These are phyloP conservation scores for Dactylellina parvicollis DNA, from an alignment of 2,329 filamentous ascomycete species.

Conservation along the genomic window DNA sequence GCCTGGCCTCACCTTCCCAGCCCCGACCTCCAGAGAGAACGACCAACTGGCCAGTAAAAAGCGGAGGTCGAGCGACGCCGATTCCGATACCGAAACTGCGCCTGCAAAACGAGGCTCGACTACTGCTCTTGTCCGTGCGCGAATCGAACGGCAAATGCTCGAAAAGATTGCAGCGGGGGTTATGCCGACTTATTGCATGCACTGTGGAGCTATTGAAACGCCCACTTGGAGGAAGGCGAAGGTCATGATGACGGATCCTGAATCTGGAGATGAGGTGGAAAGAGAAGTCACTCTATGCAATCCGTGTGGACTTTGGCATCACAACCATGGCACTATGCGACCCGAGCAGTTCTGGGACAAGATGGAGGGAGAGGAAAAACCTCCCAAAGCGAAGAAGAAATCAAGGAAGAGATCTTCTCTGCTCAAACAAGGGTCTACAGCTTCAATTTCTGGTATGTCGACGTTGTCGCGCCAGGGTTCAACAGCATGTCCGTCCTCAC, in stretches of 20 bases:
- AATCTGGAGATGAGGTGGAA: constrained; percentile 75
- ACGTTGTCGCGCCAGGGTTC: constrained; percentile 22
- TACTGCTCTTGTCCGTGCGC: constrained; percentile 54
- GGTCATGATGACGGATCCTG: constrained; percentile 61
- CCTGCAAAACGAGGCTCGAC: constrained; percentile 53
- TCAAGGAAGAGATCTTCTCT: constrained; percentile 47
- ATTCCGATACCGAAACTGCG: constrained; percentile 32
- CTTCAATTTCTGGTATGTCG: constrained; percentile 5
- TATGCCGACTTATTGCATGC: constrained; percentile 87
- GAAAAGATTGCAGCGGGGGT: constrained; percentile 76
- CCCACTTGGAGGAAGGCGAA: constrained; percentile 96
- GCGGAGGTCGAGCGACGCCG: constrained; percentile 44
- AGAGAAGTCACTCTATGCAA: constrained; percentile 85
- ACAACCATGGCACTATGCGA: constrained; percentile 84
- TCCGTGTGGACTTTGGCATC: constrained; percentile 93
- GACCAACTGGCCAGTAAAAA: constrained; percentile 22
- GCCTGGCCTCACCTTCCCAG: constrained; percentile 28
- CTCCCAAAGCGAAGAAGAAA: constrained; percentile 56
- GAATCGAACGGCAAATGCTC: constrained; percentile 51
- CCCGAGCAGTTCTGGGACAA: constrained; percentile 80
- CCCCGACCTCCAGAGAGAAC: constrained; percentile 17
- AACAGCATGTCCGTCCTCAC: constrained; percentile 43
- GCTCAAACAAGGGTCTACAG: constrained; percentile 25
- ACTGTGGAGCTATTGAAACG: constrained; percentile 94
- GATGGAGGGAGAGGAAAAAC: constrained; percentile 60